Percentiles rank a stretch among this genome's conserved stretches.
phyloP scores from a whole-genome alignment of 1,284 basidiomycete genomes.

The Rhizopogon hawkerae region DNA sequence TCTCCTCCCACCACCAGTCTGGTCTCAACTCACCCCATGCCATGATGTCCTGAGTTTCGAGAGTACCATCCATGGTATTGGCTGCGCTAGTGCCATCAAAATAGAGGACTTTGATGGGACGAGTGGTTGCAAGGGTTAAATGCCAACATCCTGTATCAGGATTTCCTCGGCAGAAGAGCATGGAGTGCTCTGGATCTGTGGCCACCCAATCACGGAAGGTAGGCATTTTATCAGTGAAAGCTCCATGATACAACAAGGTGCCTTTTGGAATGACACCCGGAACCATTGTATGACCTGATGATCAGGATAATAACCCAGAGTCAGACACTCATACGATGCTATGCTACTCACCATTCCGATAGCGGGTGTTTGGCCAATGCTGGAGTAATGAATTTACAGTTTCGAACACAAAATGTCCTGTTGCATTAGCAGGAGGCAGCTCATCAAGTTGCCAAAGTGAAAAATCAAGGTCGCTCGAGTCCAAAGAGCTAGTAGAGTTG shows the following conservation, averaged over 20 bases:
- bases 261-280: conserved; percentile 33
- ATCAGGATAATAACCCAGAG: neutral
- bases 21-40: conserved; percentile 25
- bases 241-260: conserved; percentile 36
- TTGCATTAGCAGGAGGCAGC: conserved; percentile 23
- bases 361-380: conserved; percentile 40
- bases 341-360: conserved; percentile 31
- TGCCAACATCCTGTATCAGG: conserved; percentile 26
- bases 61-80: conserved; percentile 27
- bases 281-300: conserved; percentile 36
- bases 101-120: conserved; percentile 34
- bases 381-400: conserved; percentile 35
- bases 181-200: conserved; percentile 37
- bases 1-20: conserved; percentile 19
- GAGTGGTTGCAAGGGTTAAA: conserved; percentile 30
- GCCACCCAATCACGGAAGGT: conserved; percentile 33
- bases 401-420: conserved; percentile 35
- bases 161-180: conserved; percentile 26
- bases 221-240: conserved; percentile 22
- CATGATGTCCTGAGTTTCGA: conserved; percentile 39
- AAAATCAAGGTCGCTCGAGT: neutral
- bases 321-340: neutral
- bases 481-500: neutral
- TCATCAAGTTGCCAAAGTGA: conserved; percentile 15
- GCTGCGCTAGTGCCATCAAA: conserved; percentile 38